phyloP scores from a whole-genome alignment of 805 yeast species.

The Ogataea wickerhamii region DNA sequence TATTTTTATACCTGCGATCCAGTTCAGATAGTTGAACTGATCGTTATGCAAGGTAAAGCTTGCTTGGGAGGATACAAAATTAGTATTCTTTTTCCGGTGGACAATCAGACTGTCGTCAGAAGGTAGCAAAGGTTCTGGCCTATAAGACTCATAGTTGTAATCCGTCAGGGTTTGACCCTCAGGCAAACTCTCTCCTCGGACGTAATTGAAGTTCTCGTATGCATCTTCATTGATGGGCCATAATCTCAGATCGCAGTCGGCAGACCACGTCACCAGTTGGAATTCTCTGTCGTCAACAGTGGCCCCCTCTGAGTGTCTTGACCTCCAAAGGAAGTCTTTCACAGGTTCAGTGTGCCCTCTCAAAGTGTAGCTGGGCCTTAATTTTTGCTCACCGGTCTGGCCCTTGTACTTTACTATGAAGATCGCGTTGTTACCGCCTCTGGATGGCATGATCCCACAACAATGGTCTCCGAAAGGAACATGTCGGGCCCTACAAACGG shows the following conservation, averaged over 20 bases:
- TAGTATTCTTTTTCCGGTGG: conserved; percentile 17
- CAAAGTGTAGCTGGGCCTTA: conserved; percentile 58
- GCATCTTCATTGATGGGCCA: conserved; percentile 65
- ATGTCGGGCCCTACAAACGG: conserved; percentile 84
- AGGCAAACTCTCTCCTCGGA: conserved; percentile 35
- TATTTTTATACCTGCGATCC: conserved; percentile 91
- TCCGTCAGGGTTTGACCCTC: conserved; percentile 35
- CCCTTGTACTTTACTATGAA: conserved; percentile 50
- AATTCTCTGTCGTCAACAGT: conserved; percentile 69
- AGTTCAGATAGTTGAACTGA: conserved; percentile 65
- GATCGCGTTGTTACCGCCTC: conserved; percentile 75
- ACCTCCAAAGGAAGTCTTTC: conserved; percentile 85
- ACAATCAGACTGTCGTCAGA: conserved; percentile 23
- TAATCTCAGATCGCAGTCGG: conserved; percentile 76
- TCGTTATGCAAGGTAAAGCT: conserved; percentile 35
- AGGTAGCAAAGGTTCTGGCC: conserved; percentile 44
- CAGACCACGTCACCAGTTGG: conserved; percentile 92
- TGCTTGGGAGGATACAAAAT: conserved; percentile 24
- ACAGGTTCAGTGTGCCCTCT: conserved; percentile 83
- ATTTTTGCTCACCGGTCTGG: conserved; percentile 32
- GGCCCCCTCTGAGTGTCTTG: conserved; percentile 44
- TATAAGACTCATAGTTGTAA: conserved; percentile 39
- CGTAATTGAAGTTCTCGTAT: conserved; percentile 44
- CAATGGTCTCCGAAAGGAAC: conserved; percentile 83
- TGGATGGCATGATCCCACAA: conserved; percentile 83